Conservation (phyloP, 768 basidiomycete genomes). For the Suillus brevipes region DNA sequence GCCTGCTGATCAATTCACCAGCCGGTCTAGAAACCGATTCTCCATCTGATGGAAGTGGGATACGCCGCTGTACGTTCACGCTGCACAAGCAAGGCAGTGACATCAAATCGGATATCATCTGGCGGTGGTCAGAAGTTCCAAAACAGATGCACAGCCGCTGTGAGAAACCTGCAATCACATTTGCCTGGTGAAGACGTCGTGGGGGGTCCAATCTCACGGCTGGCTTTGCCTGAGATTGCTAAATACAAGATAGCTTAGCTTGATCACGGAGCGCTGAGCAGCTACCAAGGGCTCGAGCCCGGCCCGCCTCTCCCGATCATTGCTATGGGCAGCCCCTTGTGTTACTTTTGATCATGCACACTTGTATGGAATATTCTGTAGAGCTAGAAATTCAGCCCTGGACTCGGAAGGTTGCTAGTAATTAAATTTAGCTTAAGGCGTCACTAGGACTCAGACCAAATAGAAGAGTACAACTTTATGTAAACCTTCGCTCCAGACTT, state of each 20-base stretch:
- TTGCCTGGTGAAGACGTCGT: conserved; percentile 1
- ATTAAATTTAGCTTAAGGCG: no score
- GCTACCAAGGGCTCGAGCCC: neutral
- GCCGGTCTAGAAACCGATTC: conserved; percentile 3
- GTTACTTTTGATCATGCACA: neutral
- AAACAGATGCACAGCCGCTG: neutral
- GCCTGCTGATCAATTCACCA: conserved; percentile 12
- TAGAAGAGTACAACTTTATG: neutral
- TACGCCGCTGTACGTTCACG: conserved; percentile 9
- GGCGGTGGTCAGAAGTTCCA: conserved; percentile 12
- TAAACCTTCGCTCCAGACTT: neutral
- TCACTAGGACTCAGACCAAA: neutral
- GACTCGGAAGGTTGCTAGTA: no score
- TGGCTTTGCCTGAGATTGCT: neutral
- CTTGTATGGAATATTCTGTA: neutral
- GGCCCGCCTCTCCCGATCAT: neutral
- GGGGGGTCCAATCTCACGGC: neutral
- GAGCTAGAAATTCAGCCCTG: neutral
- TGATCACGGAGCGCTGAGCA: neutral
- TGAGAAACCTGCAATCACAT: neutral
- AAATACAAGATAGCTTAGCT: neutral
- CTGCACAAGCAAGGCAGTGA: conserved; percentile 15
- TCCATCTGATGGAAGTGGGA: neutral
- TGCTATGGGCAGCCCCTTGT: neutral
- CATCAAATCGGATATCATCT: conserved; percentile 3